These are phyloP conservation scores for Metarhizium guizhouense DNA, from an alignment of 2,329 filamentous ascomycete species.

Conservation along the genomic window DNA sequence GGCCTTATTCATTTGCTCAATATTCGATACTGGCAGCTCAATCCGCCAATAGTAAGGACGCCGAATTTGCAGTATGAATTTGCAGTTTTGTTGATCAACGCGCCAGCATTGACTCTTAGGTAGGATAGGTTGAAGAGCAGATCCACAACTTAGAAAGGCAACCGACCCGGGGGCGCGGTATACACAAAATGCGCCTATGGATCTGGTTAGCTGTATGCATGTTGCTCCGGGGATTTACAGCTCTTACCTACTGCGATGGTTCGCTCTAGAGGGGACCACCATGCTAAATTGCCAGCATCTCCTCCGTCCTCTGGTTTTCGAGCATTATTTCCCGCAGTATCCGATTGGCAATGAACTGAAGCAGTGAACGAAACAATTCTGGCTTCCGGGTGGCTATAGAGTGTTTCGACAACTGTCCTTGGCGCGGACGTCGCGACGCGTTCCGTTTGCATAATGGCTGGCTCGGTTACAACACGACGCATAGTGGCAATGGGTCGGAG, in stretches of 20 bases:
- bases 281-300: constrained; percentile 51
- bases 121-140: constrained; percentile 75
- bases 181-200: no score
- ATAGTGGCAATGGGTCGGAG: no score
- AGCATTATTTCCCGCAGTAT: constrained; percentile 6
- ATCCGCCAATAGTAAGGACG: constrained; percentile 85
- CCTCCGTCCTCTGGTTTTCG: constrained; percentile 29
- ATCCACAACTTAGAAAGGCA: constrained; percentile 79
- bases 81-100: constrained; percentile 69
- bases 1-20: no score
- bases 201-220: no score
- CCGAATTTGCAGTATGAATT: constrained; percentile 79
- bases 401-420: constrained; percentile 46
- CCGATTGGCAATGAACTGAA: constrained; percentile 18
- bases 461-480: no score
- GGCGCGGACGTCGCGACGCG: background rate
- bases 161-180: no score
- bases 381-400: constrained; percentile 65
- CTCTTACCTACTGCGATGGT: constrained; percentile 67
- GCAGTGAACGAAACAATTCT: constrained; percentile 54
- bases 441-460: background rate
- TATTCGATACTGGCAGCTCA: constrained; percentile 47
- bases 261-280: constrained; percentile 67
- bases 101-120: constrained; percentile 92
- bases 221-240: no score